Base-by-base conservation (phyloP, 306 rosid species). In the Glycine tomentella region DNA sequence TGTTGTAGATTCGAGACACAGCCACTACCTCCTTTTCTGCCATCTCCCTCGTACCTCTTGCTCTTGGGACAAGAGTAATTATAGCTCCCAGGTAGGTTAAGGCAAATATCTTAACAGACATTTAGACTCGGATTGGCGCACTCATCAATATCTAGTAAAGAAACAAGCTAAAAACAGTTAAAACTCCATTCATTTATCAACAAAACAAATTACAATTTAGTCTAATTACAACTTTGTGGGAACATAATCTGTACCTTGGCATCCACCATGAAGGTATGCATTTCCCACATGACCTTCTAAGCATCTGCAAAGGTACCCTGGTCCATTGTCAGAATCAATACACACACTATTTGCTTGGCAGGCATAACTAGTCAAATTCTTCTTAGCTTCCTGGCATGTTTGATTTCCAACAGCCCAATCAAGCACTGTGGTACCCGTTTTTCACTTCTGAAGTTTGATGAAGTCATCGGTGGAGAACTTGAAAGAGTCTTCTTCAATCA, bases 191-290 rank as follows among this genome's bases (percentile, higher is more conserved):
- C 59, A 12, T 20, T 49, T 51, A 71, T 33, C 3, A 25, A 75
- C 13, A 8, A 33, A 48, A n/a, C 8, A 69, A 5, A 73, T 20
- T 0, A 11, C 4, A 71, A 46, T 13, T 7, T 6, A 52, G 65
- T 33, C 34, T 15, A 34, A 52, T 53, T 15, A 51, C n/a, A 34
- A 71, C 62, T 50, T 72, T n/a, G 50, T 34, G 17, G 25, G 14
- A 72, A 52, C 64, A 72, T 33, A 53, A 11, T 72, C 3, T 36
- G 12, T 76, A 89, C 88, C 89, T 61, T 72, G 31, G 45, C 91
- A 87, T 20, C 87, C 90, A 7, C 58, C 8, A 45, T 15, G 17
- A 9, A 86, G 81, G 77, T 85, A 90, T 5, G 88, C 87, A 49
- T 79, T 90, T 15, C 92, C 92, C 11, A 4, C 7, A 72, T 61